Conservation (phyloP, 2,329 filamentous ascomycete genomes). For the Paraconiothyrium brasiliense region DNA sequence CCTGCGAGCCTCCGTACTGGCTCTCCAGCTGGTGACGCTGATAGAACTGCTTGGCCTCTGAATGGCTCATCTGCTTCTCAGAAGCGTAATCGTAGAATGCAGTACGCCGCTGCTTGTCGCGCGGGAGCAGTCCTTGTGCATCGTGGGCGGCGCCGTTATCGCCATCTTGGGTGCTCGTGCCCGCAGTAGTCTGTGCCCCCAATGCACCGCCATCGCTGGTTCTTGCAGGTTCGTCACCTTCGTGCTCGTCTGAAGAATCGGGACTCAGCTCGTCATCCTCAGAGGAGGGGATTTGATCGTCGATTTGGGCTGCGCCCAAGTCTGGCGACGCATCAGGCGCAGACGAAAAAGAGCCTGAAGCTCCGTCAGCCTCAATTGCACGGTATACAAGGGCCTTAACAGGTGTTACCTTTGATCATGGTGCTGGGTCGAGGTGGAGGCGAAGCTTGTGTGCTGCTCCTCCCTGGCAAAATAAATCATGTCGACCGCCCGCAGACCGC, state of each 20-base stretch:
- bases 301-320: slow-evolving; percentile 39
- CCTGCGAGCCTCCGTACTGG: slow-evolving; percentile 53
- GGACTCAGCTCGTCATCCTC: slow-evolving; percentile 47
- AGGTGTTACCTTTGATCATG: slow-evolving; percentile 22
- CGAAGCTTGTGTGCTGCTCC: slow-evolving; percentile 9
- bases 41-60: slow-evolving; percentile 95
- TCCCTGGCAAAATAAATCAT: background rate
- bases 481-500: background rate
- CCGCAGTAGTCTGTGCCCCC: slow-evolving; percentile 30
- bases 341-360: slow-evolving; percentile 28
- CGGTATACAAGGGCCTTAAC: background rate
- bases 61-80: slow-evolving; percentile 93
- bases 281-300: slow-evolving; percentile 47
- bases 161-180: slow-evolving; percentile 37
- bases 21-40: slow-evolving; percentile 81
- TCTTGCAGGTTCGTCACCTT: slow-evolving; percentile 23
- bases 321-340: slow-evolving; percentile 50
- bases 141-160: slow-evolving; percentile 32
- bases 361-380: slow-evolving; percentile 17
- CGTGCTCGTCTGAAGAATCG: slow-evolving; percentile 41
- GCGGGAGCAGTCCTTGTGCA: slow-evolving; percentile 51
- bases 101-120: slow-evolving; percentile 71
- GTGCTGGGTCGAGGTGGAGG: slow-evolving; percentile 14
- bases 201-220: slow-evolving; percentile 31
- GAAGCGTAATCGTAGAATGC: slow-evolving; percentile 93